Evolutionary conservation across 495 filamentous ascomycete species (phyloP).

Genomic region (Xylaria longipes): DNA sequence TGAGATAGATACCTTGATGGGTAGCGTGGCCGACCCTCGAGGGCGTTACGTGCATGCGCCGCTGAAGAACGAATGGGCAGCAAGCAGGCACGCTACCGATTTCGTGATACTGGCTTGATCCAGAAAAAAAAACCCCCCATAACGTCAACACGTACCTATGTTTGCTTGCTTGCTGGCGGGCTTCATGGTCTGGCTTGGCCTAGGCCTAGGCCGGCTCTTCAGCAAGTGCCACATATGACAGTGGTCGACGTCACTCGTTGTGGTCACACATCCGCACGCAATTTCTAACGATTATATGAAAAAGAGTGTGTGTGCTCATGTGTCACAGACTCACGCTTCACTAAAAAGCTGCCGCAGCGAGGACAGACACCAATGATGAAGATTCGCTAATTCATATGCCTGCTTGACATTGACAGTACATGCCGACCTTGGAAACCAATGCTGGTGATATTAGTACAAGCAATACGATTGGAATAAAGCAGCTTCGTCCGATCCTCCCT

Average conservation of each 20-base stretch:
- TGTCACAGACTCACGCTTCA: slow-evolving; percentile 12
- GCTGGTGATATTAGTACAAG: background rate
- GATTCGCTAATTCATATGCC: background rate
- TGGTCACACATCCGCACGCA: slow-evolving; percentile 11
- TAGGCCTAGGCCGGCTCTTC: slow-evolving; percentile 11
- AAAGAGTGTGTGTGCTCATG: background rate
- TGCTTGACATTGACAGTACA: background rate
- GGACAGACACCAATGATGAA: background rate
- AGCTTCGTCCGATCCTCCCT: background rate
- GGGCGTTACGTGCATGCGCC: background rate
- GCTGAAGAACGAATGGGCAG: background rate
- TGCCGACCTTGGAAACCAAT: background rate
- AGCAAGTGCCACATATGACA: slow-evolving; percentile 7
- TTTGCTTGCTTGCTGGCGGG: background rate
- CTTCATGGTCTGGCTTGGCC: background rate
- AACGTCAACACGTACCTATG: background rate
- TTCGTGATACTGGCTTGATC: slow-evolving; percentile 7
- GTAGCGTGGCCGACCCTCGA: background rate
- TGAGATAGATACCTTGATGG: background rate
- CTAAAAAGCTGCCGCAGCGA: background rate
- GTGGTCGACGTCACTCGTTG: slow-evolving; percentile 22
- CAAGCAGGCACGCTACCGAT: background rate
- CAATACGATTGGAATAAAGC: background rate
- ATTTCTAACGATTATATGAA: slow-evolving; percentile 2
- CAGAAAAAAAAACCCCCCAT: slow-evolving; percentile 10